Evolutionary conservation across 495 filamentous ascomycete genomes (phyloP), one percentile per base, ranked within the genome.

Genomic region (Patellaria atrata): DNA sequence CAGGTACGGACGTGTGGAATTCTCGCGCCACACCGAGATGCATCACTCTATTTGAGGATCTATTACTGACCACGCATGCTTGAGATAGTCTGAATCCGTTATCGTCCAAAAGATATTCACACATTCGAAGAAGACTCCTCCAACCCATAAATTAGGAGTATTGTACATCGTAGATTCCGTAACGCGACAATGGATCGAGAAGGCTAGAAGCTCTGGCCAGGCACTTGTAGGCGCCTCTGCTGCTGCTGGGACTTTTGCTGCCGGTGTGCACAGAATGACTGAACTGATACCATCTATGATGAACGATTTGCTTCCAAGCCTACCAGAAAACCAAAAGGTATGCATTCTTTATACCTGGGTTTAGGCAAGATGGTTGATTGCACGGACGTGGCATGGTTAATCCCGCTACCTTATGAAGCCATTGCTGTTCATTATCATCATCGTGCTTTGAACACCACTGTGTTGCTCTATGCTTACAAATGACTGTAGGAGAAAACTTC

Each of bases 121-220:
- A 23, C 85, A 94, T 51, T 92, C 94, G 77, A 94, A 91, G 60
- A 93, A 85, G 63, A 76, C 85, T 44, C 86, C 85, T 29, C 72
- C 72, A 50, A 87, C 85, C 54, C 86, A 96, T 71, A 97, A 97
- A 64, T 67, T 97, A 64, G 89, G 89, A 59, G 85, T 94, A 53
- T 77, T 97, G 64, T 97, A 97, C 77, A 85, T 96, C 64, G 82
- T 97, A 91, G 91, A 97, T 71, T 93, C 86, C 70, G 85, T 97
- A 76, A 85, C 84, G 57, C 81, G 89, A 61, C 83, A 86, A 62
- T 97, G 91, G 85, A 73, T 93, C 71, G 86, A 97, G 58, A 78
- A 81, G 57, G 91, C 89, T 43, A 85, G 82, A 58, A 73, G 74
- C 45, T 69, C 77, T 41, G 82, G 82, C 41, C 84, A 96, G 57